A percentile compares a stretch with the other conserved stretches of the same genome.
These are phyloP conservation scores for Melocanna baccifera DNA, from an alignment of 176 grass and related monocot genomes.

Conservation along the genomic window DNA sequence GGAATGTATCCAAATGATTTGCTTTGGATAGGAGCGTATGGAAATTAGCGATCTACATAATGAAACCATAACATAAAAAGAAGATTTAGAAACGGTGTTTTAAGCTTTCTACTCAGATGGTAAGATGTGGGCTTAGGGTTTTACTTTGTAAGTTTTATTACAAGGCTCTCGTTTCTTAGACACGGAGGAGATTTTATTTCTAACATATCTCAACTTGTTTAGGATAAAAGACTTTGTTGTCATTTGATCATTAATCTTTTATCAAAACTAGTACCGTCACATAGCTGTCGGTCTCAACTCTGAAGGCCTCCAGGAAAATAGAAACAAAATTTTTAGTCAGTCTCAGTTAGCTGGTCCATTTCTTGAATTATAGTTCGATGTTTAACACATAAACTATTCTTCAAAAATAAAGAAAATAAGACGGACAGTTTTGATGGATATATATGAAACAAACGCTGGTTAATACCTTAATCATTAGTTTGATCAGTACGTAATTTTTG, in stretches of 20 bases:
- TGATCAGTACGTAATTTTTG: slow-evolving; percentile 30
- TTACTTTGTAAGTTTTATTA: no score
- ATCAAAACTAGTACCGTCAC: slow-evolving; percentile 12
- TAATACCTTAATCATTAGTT: slow-evolving; percentile 47
- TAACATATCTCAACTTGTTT: no score
- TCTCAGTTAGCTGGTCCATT: not conserved
- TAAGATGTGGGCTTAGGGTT: no score
- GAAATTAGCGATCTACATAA: no score
- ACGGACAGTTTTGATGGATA: not conserved
- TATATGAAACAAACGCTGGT: slow-evolving; percentile 25
- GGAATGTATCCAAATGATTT: no score
- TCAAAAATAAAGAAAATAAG: not conserved
- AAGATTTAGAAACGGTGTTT: no score
- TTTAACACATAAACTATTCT: not conserved
- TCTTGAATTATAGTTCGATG: not conserved
- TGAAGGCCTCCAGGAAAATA: not conserved
- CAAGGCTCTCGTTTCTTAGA: no score
- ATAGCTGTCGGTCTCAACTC: not conserved
- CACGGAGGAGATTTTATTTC: no score
- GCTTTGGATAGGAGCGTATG: no score
- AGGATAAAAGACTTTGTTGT: no score
- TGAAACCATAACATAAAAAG: no score
- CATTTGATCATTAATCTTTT: slow-evolving; percentile 25
- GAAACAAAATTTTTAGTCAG: not conserved
- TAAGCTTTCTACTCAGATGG: no score